Evolutionary conservation across 306 rosid species (phyloP), one percentile per base, ranked within the genome.

Genomic region (Rubus idaeus): DNA sequence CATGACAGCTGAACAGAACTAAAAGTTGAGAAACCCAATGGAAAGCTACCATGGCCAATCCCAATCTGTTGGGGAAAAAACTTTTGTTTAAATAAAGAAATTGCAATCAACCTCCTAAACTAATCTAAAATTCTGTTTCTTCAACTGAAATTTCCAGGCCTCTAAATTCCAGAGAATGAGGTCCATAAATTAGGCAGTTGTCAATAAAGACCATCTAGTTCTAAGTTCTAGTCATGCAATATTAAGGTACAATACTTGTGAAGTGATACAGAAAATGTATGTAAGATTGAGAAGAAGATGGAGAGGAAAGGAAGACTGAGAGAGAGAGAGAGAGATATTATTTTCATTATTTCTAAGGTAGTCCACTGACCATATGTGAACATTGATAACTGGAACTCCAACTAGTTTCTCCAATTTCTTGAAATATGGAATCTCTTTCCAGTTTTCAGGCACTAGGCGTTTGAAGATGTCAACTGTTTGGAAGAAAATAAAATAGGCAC

Each of bases 301-400:
- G 1, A 23, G 26, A 23, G 26, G 26, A 23, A 23, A 23, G 26
- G 26, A 23, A 23, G 26, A 23, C 26, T 23, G 20, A 14, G 49
- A 55, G 50, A 52, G 35, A 71, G 70, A 68, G 70, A 41, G 47
- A 51, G 40, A 30, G 35, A 0, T 1, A 30, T 26, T 10, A 7
- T n/a, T n/a, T 63, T 37, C 20, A 4, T 51, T 76, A 26, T n/a
- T 70, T 10, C 14, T 44, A 46, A 80, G 50, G 18, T 23, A 75
- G 68, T 46, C 50, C 72, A 84, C 90, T 87, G 53, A 95, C 98
- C 98, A 95, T 85, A 95, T 92, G 74, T 95, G 98, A 75, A 95
- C 89, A 77, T 95, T 95, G 76, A 95, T 92, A 79, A 95, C 98
- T 0, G 97, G 98, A 80, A 95, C 98, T 74, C 98, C 98, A 68